phyloP scores from a whole-genome alignment of 768 basidiomycete species.

The Mycena epipterygia region DNA sequence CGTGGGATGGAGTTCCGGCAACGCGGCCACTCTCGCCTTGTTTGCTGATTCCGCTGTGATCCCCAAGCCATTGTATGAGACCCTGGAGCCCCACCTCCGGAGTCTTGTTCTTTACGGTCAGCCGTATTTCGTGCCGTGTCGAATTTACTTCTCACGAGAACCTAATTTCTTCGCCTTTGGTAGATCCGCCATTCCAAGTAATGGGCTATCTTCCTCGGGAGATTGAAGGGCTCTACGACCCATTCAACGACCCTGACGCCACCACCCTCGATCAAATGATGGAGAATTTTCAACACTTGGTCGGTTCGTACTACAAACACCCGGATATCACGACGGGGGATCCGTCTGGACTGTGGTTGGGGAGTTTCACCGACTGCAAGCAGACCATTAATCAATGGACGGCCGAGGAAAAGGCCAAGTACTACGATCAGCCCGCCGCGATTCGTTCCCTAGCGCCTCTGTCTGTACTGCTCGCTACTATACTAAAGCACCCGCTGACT shows the following conservation, averaged over 20 bases:
- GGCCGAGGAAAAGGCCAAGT: conserved; percentile 2
- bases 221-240: neutral
- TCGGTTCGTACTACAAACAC: conserved; percentile 45
- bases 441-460: neutral
- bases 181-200: neutral
- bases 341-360: conserved; percentile 4
- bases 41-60: conserved; percentile 44
- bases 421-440: neutral
- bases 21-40: conserved; percentile 44
- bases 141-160: neutral
- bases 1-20: conserved; percentile 57
- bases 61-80: conserved; percentile 34
- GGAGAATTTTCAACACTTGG: conserved; percentile 41
- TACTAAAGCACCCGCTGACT: neutral
- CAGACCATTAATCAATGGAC: conserved; percentile 3
- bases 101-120: conserved; percentile 51
- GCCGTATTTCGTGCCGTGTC: neutral
- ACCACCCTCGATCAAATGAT: conserved; percentile 36
- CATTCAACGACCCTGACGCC: neutral
- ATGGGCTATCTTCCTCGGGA: neutral
- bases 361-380: neutral
- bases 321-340: conserved; percentile 23
- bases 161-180: neutral
- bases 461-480: neutral
- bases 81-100: conserved; percentile 47